A percentile compares a stretch with the other conserved stretches of the same genome.
Conservation (phyloP, 352 stramenopile species). For the Phytophthora sp. region DNA sequence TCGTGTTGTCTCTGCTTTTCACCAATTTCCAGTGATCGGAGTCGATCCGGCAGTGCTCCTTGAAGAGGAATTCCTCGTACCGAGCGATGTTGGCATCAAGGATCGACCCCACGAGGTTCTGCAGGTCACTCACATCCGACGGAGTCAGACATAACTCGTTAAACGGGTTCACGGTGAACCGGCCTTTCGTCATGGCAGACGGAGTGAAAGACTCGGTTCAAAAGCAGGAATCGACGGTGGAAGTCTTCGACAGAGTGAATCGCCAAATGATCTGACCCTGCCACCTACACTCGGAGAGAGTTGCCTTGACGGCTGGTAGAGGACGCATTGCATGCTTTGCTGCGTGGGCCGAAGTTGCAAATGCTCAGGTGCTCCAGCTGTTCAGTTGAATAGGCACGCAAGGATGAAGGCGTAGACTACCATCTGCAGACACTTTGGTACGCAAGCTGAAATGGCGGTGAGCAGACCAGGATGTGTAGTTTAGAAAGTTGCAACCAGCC, state of each 20-base stretch:
- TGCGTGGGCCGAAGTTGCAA: no score
- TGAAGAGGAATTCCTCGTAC: constrained; percentile 41
- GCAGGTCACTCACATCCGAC: constrained; percentile 30
- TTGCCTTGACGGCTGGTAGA: constrained; percentile 3
- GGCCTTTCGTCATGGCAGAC: constrained; percentile 25
- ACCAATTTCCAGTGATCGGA: constrained; percentile 38
- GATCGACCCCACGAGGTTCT: constrained; percentile 33
- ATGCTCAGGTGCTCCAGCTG: constrained; percentile 10
- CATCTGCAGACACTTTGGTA: not conserved
- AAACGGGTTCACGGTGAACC: constrained; percentile 44
- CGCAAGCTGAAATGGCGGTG: constrained; percentile 5
- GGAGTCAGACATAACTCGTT: constrained; percentile 31
- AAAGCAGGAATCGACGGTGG: not conserved
- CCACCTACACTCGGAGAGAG: not conserved
- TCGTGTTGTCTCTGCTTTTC: constrained; percentile 36
- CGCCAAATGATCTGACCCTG: constrained; percentile 1
- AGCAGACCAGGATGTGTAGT: not conserved
- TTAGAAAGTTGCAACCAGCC: constrained; percentile 2
- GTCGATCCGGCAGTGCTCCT: constrained; percentile 34
- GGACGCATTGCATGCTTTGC: constrained; percentile 1
- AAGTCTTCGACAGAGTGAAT: constrained; percentile 10
- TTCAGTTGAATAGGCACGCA: constrained; percentile 20
- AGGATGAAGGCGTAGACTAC: constrained; percentile 5
- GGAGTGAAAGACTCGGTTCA: not conserved
- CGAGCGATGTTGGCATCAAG: constrained; percentile 33